Conservation (phyloP, 2,329 filamentous ascomycete species). For the Trichoderma atroviride region DNA sequence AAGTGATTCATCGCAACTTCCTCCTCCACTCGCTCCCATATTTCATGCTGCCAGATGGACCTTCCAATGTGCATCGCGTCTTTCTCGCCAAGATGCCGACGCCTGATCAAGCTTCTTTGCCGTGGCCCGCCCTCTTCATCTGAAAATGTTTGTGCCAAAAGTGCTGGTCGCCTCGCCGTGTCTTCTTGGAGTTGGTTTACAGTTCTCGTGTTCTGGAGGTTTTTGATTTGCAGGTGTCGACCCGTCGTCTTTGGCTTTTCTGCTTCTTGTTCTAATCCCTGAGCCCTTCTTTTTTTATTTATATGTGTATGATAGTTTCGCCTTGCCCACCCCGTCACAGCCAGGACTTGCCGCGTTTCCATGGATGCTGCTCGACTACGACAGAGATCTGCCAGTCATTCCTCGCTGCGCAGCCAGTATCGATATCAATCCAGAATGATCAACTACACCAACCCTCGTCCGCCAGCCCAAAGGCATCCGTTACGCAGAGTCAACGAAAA, state of each 20-base stretch:
- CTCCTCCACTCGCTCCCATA: not conserved
- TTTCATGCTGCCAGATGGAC: not conserved
- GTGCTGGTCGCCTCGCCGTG: slow-evolving; percentile 26
- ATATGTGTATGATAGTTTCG: slow-evolving; percentile 23
- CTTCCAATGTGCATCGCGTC: not conserved
- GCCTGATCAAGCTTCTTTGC: not conserved
- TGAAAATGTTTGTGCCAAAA: slow-evolving; percentile 28
- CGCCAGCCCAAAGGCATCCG: slow-evolving; percentile 41
- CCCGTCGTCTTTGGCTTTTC: slow-evolving; percentile 27
- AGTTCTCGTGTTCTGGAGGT: slow-evolving; percentile 27
- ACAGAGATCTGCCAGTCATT: slow-evolving; percentile 46
- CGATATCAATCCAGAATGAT: slow-evolving; percentile 33
- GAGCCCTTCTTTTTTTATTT: slow-evolving; percentile 17
- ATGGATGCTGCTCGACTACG: slow-evolving; percentile 39
- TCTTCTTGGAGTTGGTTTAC: slow-evolving; percentile 31
- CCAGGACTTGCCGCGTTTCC: slow-evolving; percentile 6
- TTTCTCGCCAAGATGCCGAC: slow-evolving; percentile 5
- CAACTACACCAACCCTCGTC: slow-evolving; percentile 30
- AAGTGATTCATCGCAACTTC: slow-evolving; percentile 22
- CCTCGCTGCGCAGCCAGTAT: slow-evolving; percentile 42
- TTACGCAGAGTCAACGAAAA: slow-evolving; percentile 50
- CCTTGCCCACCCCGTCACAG: slow-evolving; percentile 3
- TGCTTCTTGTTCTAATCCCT: slow-evolving; percentile 32
- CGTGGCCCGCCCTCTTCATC: slow-evolving; percentile 26
- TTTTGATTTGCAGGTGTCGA: slow-evolving; percentile 15